A percentile compares a stretch with the other conserved stretches of the same genome.
These are phyloP conservation scores for Paraphaeosphaeria sporulosa DNA, from an alignment of 2,329 filamentous ascomycete species.

Conservation along the genomic window DNA sequence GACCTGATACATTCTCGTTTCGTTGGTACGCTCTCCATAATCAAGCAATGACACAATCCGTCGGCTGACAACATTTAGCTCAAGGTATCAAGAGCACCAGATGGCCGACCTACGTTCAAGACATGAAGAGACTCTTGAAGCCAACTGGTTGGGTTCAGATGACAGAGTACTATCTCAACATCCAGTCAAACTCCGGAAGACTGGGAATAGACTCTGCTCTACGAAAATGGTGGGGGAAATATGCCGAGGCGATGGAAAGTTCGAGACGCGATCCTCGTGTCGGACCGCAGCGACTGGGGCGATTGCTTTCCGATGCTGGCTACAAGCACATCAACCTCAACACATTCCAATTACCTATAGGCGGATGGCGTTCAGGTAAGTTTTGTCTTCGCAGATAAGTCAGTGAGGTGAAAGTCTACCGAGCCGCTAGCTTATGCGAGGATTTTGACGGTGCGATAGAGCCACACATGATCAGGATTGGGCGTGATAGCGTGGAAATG, in stretches of 20 bases:
- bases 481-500: conserved; percentile 37
- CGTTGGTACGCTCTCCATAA: conserved; percentile 49
- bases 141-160: conserved; percentile 87
- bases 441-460: conserved; percentile 27
- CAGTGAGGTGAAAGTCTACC: neutral
- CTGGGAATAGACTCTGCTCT: conserved; percentile 62
- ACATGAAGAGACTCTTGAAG: conserved; percentile 75
- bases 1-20: conserved; percentile 84
- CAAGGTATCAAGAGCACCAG: conserved; percentile 75
- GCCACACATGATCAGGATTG: conserved; percentile 37
- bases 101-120: conserved; percentile 78
- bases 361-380: conserved; percentile 47
- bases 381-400: neutral
- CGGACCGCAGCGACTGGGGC: conserved; percentile 35
- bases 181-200: conserved; percentile 86
- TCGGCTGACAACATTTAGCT: conserved; percentile 36
- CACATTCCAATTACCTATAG: conserved; percentile 46
- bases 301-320: conserved; percentile 39
- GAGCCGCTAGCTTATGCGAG: neutral
- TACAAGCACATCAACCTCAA: conserved; percentile 40
- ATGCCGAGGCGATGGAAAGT: conserved; percentile 44
- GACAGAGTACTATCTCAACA: conserved; percentile 85
- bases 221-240: conserved; percentile 46
- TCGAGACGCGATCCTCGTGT: conserved; percentile 45
- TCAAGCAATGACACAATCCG: too few relatives aligned